Percentiles rank a stretch among this genome's conserved stretches.
Evolutionary conservation across 2,329 filamentous ascomycete species (phyloP).

Genomic region (Clarireedia hainanense): DNA sequence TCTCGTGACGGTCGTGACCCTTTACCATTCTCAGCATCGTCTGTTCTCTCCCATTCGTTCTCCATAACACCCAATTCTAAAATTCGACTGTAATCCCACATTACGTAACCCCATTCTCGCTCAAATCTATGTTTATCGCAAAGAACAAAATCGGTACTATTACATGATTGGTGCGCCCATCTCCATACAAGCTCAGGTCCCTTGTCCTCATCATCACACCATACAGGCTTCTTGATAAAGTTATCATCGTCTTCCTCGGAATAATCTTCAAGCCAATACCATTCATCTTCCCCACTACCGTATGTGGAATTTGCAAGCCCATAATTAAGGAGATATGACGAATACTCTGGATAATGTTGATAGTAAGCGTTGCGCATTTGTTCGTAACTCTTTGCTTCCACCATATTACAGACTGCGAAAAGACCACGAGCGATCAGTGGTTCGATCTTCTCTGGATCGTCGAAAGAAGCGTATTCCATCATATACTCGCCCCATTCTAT

Average conservation of each 20-base stretch:
- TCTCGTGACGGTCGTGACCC: background rate
- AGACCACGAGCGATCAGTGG: background rate
- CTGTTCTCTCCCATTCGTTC: background rate
- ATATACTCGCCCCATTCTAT: background rate
- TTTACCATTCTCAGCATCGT: background rate
- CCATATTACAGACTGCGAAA: background rate
- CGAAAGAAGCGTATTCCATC: background rate
- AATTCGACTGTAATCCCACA: constrained; percentile 4
- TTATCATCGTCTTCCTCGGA: background rate
- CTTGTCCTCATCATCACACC: background rate
- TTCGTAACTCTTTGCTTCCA: background rate
- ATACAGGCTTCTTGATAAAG: background rate
- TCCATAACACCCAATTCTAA: background rate
- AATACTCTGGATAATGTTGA: background rate
- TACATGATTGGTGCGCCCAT: background rate
- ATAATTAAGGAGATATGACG: background rate
- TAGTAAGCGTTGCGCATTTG: background rate
- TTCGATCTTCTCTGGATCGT: background rate
- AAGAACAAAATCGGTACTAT: background rate
- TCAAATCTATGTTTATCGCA: background rate
- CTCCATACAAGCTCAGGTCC: background rate
- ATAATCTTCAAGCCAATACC: background rate
- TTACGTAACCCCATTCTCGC: constrained; percentile 3
- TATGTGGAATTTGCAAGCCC: background rate
- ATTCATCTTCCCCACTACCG: background rate